Percentiles rank a stretch among this genome's conserved stretches.
Evolutionary conservation across 2,329 filamentous ascomycete species (phyloP).

Genomic region (Hypoxylon sp.): DNA sequence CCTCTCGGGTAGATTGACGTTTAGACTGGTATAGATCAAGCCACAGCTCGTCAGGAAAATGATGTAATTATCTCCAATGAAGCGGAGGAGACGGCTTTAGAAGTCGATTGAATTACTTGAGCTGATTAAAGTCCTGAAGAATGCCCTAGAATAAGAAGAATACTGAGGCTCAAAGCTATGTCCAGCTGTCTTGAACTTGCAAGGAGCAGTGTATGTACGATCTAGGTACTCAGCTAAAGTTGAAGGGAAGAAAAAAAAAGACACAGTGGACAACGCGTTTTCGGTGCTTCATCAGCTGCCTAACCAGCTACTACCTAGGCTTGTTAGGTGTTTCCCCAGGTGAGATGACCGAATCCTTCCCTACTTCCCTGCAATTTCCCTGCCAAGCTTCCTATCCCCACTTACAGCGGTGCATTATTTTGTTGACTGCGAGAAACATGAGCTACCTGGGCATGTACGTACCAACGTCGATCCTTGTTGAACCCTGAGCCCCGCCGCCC

Average conservation of each 20-base stretch:
- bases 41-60: constrained; percentile 33
- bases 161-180: constrained; percentile 22
- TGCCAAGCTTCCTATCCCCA: constrained; percentile 39
- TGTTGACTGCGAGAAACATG: constrained; percentile 22
- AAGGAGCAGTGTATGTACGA: constrained; percentile 10
- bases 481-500: constrained; percentile 23
- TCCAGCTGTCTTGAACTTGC: constrained; percentile 28
- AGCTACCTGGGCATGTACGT: constrained; percentile 19
- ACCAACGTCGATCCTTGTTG: constrained; percentile 1
- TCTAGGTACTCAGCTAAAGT: constrained; percentile 14
- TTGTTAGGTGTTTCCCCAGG: constrained; percentile 17
- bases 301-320: constrained; percentile 11
- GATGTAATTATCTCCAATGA: constrained; percentile 48
- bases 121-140: constrained; percentile 19
- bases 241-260: constrained; percentile 21
- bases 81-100: constrained; percentile 6
- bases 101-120: constrained; percentile 35
- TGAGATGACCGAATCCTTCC: constrained; percentile 26
- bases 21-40: constrained; percentile 1
- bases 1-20: constrained; percentile 17
- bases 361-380: not conserved
- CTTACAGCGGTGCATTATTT: constrained; percentile 35
- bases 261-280: constrained; percentile 31
- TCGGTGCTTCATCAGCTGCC: constrained; percentile 32
- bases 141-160: constrained; percentile 2